Conservation (phyloP, 495 filamentous ascomycete species). For the Tuber umbilicatum region DNA sequence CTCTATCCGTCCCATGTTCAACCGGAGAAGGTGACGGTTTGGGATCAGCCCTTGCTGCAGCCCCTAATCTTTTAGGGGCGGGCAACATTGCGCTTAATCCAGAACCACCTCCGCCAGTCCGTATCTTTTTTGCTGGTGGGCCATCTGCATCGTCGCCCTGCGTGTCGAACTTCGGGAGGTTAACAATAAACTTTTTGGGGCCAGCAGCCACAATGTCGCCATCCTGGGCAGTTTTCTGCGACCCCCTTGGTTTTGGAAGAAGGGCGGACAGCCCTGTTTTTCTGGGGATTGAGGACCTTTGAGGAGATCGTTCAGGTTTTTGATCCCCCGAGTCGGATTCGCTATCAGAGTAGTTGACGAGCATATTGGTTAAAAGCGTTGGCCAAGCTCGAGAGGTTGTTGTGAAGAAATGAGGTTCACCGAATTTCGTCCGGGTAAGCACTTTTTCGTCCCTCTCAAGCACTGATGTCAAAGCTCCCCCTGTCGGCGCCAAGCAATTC, state of each 20-base stretch:
- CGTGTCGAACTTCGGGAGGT: conserved; percentile 35
- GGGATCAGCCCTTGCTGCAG: conserved; percentile 14
- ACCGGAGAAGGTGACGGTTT: conserved; percentile 5
- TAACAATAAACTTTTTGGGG: conserved; percentile 40
- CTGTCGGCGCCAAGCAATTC: background rate
- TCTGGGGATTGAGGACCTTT: background rate
- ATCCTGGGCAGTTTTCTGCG: conserved; percentile 17
- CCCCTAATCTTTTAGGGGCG: conserved; percentile 37
- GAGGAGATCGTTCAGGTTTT: conserved; percentile 6
- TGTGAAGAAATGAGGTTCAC: background rate
- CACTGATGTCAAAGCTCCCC: background rate
- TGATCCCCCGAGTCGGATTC: conserved; percentile 34
- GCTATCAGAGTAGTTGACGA: conserved; percentile 40
- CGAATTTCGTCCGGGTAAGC: background rate
- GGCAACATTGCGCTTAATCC: conserved; percentile 38
- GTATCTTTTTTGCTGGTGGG: conserved; percentile 31
- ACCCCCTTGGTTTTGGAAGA: conserved; percentile 37
- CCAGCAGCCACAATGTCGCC: conserved; percentile 14
- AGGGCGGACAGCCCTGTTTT: conserved; percentile 19
- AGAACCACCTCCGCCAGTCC: conserved; percentile 24
- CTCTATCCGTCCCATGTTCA: background rate
- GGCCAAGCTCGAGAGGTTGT: background rate
- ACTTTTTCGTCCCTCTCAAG: background rate
- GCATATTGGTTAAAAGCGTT: conserved; percentile 19
- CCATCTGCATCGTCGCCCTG: conserved; percentile 24